Conservation (phyloP, 768 basidiomycete species). For the Tulasnella calospora region DNA sequence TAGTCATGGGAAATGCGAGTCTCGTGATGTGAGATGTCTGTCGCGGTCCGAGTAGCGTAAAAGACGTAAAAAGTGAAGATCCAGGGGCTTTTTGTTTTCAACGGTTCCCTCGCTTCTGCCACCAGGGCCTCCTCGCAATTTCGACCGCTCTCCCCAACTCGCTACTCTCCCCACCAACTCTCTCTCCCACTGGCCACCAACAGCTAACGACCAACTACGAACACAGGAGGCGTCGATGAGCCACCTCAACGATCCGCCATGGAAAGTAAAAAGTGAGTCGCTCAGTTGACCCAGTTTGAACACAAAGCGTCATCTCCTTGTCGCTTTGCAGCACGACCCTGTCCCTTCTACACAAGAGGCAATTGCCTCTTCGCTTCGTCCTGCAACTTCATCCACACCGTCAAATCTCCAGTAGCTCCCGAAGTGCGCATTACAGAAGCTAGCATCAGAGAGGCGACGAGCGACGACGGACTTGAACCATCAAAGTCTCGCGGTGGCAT, state of each 20-base stretch:
- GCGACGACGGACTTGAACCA: neutral
- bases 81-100: neutral
- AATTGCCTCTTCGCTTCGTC: conserved; percentile 26
- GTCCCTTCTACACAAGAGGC: conserved; percentile 27
- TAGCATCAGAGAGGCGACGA: neutral
- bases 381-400: conserved; percentile 28
- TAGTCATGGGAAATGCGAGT: too few species aligned
- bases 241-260: conserved; percentile 16
- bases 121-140: neutral
- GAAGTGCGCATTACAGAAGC: conserved; percentile 12
- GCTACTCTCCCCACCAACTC: neutral
- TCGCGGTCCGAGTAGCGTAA: too few species aligned
- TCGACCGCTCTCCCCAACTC: neutral
- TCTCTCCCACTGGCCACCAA: neutral
- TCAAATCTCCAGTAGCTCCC: conserved; percentile 20
- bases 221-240: neutral
- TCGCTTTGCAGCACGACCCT: conserved; percentile 24
- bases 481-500: neutral
- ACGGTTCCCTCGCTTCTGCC: neutral
- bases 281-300: neutral
- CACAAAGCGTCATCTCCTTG: neutral
- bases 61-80: too few species aligned
- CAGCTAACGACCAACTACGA: neutral
- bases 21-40: too few species aligned
- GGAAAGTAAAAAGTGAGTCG: conserved; percentile 24